Conservation (phyloP, 371 early-diverging fungal genomes). For the Mortierella sp. region DNA sequence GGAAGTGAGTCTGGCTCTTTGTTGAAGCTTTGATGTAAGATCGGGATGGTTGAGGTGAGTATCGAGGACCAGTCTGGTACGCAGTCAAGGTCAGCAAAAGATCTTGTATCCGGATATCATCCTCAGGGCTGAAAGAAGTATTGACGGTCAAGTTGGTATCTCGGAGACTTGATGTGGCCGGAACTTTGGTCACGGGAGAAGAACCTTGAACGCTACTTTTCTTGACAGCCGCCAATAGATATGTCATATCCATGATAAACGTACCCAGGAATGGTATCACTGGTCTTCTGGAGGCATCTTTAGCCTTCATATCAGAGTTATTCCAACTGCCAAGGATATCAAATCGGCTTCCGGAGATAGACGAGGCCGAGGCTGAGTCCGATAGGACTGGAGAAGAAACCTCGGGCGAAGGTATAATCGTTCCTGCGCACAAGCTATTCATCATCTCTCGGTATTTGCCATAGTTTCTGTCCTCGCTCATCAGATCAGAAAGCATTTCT, state of each 20-base stretch:
- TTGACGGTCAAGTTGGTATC: conserved; percentile 28
- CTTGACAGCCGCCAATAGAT: conserved; percentile 77
- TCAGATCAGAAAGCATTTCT: conserved; percentile 68
- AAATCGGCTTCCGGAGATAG: conserved; percentile 33
- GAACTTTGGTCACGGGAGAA: conserved; percentile 22
- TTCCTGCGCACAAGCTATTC: conserved; percentile 41
- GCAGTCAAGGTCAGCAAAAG: conserved; percentile 63
- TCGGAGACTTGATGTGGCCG: conserved; percentile 45
- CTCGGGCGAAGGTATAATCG: conserved; percentile 28
- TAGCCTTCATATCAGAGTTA: conserved; percentile 24
- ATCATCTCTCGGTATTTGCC: conserved; percentile 77
- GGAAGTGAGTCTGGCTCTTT: conserved; percentile 61
- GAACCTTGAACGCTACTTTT: conserved; percentile 21
- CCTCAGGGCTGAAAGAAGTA: conserved; percentile 46
- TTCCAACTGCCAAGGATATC: conserved; percentile 19
- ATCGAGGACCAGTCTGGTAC: conserved; percentile 75
- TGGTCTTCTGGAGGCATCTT: conserved; percentile 61
- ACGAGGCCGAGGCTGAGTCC: conserved; percentile 29
- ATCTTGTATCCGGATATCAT: conserved; percentile 70
- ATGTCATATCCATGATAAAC: conserved; percentile 85
- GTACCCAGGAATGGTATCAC: conserved; percentile 85
- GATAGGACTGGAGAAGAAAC: conserved; percentile 27
- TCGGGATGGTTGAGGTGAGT: conserved; percentile 65
- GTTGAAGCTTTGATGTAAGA: conserved; percentile 67
- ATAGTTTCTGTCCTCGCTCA: conserved; percentile 83